Conservation (phyloP, 768 basidiomycete species). For the Neoboletus magnificus region DNA sequence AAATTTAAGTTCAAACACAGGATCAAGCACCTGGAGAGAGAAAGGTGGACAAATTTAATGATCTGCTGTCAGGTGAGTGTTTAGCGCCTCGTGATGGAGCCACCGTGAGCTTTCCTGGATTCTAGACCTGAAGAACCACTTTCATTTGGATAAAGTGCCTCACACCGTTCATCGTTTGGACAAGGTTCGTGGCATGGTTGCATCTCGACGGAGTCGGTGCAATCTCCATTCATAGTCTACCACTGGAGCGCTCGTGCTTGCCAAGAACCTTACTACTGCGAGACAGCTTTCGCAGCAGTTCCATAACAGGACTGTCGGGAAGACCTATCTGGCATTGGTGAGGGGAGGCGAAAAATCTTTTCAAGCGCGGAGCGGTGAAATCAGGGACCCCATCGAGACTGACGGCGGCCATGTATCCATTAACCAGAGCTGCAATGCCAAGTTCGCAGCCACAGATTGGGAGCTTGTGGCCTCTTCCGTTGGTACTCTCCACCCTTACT, state of each 20-base stretch:
- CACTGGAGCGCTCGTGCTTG: conserved; percentile 60
- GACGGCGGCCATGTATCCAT: conserved; percentile 43
- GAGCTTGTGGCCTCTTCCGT: conserved; percentile 58
- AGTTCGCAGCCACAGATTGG: conserved; percentile 47
- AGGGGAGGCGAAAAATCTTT: conserved; percentile 51
- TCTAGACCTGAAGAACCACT: conserved; percentile 29
- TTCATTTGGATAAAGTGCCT: conserved; percentile 37
- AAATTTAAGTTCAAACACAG: conserved; percentile 7
- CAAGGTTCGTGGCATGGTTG: conserved; percentile 41
- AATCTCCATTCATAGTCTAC: conserved; percentile 42
- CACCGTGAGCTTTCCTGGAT: background rate
- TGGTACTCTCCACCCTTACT: conserved; percentile 24
- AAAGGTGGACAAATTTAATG: conserved; percentile 34
- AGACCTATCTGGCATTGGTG: conserved; percentile 65
- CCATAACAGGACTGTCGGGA: conserved; percentile 42
- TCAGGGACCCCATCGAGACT: conserved; percentile 40
- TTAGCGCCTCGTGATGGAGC: conserved; percentile 1
- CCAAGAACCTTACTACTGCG: conserved; percentile 41
- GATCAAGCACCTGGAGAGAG: conserved; percentile 21
- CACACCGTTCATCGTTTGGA: conserved; percentile 63
- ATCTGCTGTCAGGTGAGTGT: conserved; percentile 35
- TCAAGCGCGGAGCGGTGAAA: conserved; percentile 36
- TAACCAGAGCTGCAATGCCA: conserved; percentile 29
- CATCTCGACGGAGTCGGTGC: background rate
- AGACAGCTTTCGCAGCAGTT: conserved; percentile 58